Evolutionary conservation across 2,329 filamentous ascomycete genomes (phyloP).

Genomic region (Didymella glomerata): DNA sequence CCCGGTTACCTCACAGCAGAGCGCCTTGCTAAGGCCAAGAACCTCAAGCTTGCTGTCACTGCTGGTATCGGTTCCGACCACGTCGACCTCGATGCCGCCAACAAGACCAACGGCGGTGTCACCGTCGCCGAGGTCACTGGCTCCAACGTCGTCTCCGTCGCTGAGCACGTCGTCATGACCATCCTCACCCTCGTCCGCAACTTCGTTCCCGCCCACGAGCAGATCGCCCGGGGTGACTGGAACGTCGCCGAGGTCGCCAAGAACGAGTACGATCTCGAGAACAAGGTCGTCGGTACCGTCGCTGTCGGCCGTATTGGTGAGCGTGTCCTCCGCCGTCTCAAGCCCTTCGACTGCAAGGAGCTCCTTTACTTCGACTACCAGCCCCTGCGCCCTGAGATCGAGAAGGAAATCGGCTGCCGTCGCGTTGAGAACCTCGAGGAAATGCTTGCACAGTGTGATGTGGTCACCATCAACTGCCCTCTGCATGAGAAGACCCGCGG

Average conservation of each 20-base stretch:
- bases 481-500: constrained; percentile 97
- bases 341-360: constrained; percentile 99
- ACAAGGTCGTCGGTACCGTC: constrained; percentile 97
- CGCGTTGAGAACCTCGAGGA: constrained; percentile 91
- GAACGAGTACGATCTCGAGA: constrained; percentile 97
- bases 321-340: constrained; percentile 94
- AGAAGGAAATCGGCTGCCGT: constrained; percentile 95
- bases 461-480: constrained; percentile 99
- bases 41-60: constrained; percentile 95
- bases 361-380: constrained; percentile 99
- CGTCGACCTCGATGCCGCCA: constrained; percentile 94
- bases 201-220: constrained; percentile 97
- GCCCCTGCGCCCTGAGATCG: constrained; percentile 81
- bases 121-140: constrained; percentile 98
- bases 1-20: constrained; percentile 97
- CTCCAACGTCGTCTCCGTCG: constrained; percentile 97
- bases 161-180: constrained; percentile 99
- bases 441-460: constrained; percentile 90
- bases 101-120: constrained; percentile 97
- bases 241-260: constrained; percentile 95
- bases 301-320: constrained; percentile 97
- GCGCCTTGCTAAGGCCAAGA: constrained; percentile 97
- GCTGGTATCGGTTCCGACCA: constrained; percentile 99
- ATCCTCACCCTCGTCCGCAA: constrained; percentile 96
- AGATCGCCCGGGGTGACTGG: constrained; percentile 89